Evolutionary conservation across 208 protist species (phyloP), one percentile per base, ranked within the genome.

Genomic region (Tritrichomonas foetus): DNA sequence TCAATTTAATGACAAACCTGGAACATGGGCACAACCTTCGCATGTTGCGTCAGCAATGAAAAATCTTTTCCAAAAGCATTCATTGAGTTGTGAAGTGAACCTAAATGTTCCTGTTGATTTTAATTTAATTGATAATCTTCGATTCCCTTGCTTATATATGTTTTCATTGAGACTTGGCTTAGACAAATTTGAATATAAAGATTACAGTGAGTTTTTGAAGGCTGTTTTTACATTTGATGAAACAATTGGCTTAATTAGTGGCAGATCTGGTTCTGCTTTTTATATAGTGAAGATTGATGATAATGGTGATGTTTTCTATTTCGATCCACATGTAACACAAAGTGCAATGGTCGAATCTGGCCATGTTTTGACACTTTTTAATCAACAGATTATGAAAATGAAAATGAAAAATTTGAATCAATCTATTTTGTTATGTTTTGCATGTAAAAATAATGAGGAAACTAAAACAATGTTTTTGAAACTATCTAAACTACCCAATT

Each of bases 261-360:
- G 74, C 2, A 25, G 25, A 30, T 20, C 11, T 33, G 9, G 5
- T 82, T 82, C 74, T n/a, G 74, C 74, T n/a, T 82, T 33, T 82
- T 82, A 82, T 50, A 47, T 82, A 50, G 41, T 82, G 47, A 41
- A 9, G 3, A 50, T 82, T 50, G 74, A 82, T 50, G 1, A 1
- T n/a, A 20, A 64, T 64, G 74, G 50, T 82, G 11, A 75, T 13
- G 1, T 82, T 50, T 50, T 47, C 50, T 82, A 82, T 82, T 82
- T 82, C 50, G 74, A 82, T 53, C 74, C 74, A 50, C 74, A 82
- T 44, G 39, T 44, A 22, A 82, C 74, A n/a, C 47, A 82, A 53
- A 20, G n/a, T n/a, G 74, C 74, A 49, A 3, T 50, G n/a, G 25
- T 30, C 47, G 41, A 36, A 0, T 1, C 14, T 50, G 41, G 20